Evolutionary conservation across 1,284 basidiomycete genomes (phyloP), one percentile per base, ranked within the genome.

Genomic region (Cutaneotrichosporon sp.): DNA sequence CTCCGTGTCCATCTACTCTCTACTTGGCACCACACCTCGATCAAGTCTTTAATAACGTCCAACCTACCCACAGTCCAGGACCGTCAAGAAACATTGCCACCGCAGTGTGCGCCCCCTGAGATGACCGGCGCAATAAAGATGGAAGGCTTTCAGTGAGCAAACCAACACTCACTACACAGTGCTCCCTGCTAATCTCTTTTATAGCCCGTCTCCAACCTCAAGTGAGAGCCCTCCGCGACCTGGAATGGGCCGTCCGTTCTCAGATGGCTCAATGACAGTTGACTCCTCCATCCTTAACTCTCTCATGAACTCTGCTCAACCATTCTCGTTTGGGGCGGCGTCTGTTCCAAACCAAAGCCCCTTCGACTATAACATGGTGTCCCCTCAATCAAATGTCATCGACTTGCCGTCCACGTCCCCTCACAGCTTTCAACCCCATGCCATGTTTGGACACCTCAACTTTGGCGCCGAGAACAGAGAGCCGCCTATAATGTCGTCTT

Each of bases 231-330:
- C 61, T 12, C 22, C 56, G 14, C 59, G 68, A 21, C 67, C 64
- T 1, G 48, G 56, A n/a, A 56, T 64, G 40, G 63, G 59, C 30
- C 65, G 67, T 33, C 68, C 67, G 0, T 70, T 72, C 55, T 69
- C 68, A 0, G 70, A 69, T 43, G 70, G 68, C 0, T 72, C 70
- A 12, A 68, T 70, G 67, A 62, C 68, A 1, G 61, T 72, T 22
- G 66, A 67, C 12, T 70, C 70, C 22, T 62, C 67, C 20, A 59
- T 70, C 8, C 63, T 72, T 38, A 54, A 58, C 12, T 64, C 67
- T 8, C 51, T 68, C 40, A 62, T 65, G 60, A 52, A 54, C 22
- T 43, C 61, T 4, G 43, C 51, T 17, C 61, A 58, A 14, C 48
- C 55, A 2, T 56, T 60, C 48, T 52, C 58, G 5, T 58, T 58